These are phyloP conservation scores for Selenicereus undatus DNA, from an alignment of 148 eudicot species.

Conservation along the genomic window DNA sequence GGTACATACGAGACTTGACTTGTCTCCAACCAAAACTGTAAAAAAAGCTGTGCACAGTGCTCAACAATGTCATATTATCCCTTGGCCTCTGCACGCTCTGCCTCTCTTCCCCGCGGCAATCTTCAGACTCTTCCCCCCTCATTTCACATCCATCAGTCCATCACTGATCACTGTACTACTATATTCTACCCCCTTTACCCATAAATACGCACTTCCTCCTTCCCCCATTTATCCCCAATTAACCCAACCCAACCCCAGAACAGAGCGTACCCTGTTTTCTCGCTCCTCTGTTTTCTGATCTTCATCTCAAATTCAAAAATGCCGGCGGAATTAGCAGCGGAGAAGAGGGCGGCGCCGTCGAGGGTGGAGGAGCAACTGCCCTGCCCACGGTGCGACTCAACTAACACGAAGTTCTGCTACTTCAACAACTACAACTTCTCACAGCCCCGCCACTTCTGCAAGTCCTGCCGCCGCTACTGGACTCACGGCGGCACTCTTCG, in stretches of 20 bases:
- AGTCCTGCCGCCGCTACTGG: slow-evolving; percentile 87
- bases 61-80: background rate
- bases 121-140: background rate
- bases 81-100: slow-evolving; percentile 5
- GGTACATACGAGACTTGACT: too few species aligned
- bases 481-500: slow-evolving; percentile 79
- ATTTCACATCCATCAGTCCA: background rate
- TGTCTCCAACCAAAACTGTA: background rate
- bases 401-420: slow-evolving; percentile 82
- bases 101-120: background rate
- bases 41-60: background rate
- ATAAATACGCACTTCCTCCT: background rate
- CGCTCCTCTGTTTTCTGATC: background rate
- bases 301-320: background rate
- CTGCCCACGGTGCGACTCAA: slow-evolving; percentile 67
- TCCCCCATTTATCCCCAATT: background rate
- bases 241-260: background rate
- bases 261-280: background rate
- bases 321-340: background rate
- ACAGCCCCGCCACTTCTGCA: slow-evolving; percentile 84
- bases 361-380: slow-evolving; percentile 29
- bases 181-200: background rate
- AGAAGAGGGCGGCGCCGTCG: background rate
- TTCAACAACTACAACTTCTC: slow-evolving; percentile 90
- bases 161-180: background rate